A percentile compares a stretch with the other conserved stretches of the same genome.
These are phyloP conservation scores for Multifurca ochricompacta DNA, from an alignment of 768 basidiomycete genomes.

Conservation along the genomic window DNA sequence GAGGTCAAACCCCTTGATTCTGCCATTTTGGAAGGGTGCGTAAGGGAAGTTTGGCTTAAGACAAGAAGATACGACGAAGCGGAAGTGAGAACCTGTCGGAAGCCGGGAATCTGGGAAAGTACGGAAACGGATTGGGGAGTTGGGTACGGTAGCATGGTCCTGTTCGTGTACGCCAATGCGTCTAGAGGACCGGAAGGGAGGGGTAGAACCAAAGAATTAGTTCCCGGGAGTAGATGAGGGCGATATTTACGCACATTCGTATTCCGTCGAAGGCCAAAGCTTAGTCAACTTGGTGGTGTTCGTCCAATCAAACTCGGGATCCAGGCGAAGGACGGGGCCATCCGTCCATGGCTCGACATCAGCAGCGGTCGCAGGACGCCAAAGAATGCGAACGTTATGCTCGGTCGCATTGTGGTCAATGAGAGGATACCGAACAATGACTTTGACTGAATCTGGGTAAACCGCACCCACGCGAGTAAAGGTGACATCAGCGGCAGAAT, in stretches of 20 bases:
- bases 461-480: slow-evolving; percentile 70
- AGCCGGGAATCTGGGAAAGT: slow-evolving; percentile 70
- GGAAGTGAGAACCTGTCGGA: slow-evolving; percentile 46
- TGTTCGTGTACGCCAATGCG: slow-evolving; percentile 34
- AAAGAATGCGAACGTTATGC: slow-evolving; percentile 35
- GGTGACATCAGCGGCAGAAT: slow-evolving; percentile 44
- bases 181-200: slow-evolving; percentile 30
- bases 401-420: slow-evolving; percentile 26
- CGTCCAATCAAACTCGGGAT: slow-evolving; percentile 48
- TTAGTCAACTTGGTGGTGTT: slow-evolving; percentile 43
- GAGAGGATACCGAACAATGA: slow-evolving; percentile 53
- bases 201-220: background rate
- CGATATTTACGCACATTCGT: slow-evolving; percentile 50
- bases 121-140: slow-evolving; percentile 47
- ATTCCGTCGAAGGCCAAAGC: slow-evolving; percentile 62
- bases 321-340: slow-evolving; percentile 44
- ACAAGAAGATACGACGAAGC: slow-evolving; percentile 64
- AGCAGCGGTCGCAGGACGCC: slow-evolving; percentile 30
- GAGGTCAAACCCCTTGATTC: slow-evolving; percentile 58
- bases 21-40: slow-evolving; percentile 41
- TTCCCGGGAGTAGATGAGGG: slow-evolving; percentile 5
- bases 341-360: slow-evolving; percentile 40
- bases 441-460: slow-evolving; percentile 53
- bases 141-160: slow-evolving; percentile 44
- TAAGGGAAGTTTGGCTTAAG: slow-evolving; percentile 70